Evolutionary conservation across 75 land plant species (phyloP), one percentile per base, ranked within the genome.

Genomic region (Adiantum capillusveneris): DNA sequence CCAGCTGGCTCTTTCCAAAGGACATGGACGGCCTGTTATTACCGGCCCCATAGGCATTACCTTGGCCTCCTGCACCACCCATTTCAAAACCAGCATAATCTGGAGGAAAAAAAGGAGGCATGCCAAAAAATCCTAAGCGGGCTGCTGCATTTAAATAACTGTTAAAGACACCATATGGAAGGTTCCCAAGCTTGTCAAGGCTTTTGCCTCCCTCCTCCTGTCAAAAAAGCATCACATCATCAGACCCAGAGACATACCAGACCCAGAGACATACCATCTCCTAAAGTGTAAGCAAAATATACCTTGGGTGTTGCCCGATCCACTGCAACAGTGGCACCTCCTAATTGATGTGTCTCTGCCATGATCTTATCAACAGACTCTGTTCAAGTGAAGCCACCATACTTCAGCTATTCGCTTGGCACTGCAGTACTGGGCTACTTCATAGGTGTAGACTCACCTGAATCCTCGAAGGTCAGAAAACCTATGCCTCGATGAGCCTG

Each of bases 401-500:
- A n/a, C n/a, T n/a, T n/a, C n/a, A n/a, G n/a, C n/a, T n/a, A 34
- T 34, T 34, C 37, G 17, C 17, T 18, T 6, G 6, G 12, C 6
- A 46, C 18, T 46, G 22, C 14, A 46, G 14, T 6, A 21, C 50
- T 46, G 6, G 14, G 12, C 14, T 18, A 46, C 50, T 18, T 46
- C 13, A 46, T n/a, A 46, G 5, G 50, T 46, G 17, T 6, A 14
- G 14, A 18, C 28, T 53, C 46, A 89, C 98, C 98, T 71, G 96
- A 52, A 61, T 58, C 77, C n/a, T 74, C 82, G 57, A 79, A 95
- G 39, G 99, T 95, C 60, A 95, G 85, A 69, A 95, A 95, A 0
- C 99, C 99, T 69, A 95, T 95, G 44, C 99, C 99, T 19, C 99
- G 96, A 64, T 95, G 99, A 6, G 63, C 80, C 61, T 73, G 90